Percentiles rank a stretch among this genome's conserved stretches.
phyloP scores from a whole-genome alignment of 768 basidiomycete species.

The Daedalea quercina region DNA sequence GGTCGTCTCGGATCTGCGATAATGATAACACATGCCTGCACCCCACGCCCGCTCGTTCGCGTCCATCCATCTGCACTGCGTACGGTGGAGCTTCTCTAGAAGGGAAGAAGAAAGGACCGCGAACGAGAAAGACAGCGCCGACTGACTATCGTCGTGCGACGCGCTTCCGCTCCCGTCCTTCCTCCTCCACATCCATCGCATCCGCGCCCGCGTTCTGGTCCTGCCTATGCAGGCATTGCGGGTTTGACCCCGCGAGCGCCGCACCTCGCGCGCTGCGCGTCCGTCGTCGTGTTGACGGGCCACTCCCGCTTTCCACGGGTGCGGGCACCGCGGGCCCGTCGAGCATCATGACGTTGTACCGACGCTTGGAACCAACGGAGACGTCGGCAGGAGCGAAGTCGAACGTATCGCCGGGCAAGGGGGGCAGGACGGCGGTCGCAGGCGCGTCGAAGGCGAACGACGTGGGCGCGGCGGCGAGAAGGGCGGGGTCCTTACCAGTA shows the following conservation, averaged over 20 bases:
- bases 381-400: constrained; percentile 26
- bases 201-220: constrained; percentile 31
- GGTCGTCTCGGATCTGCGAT: too few relatives aligned
- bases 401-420: constrained; percentile 1
- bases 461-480: constrained; percentile 18
- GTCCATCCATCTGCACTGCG: not conserved
- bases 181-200: constrained; percentile 65
- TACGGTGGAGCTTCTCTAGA: not conserved
- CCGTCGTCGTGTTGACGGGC: constrained; percentile 39
- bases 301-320: constrained; percentile 31
- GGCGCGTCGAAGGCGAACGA: constrained; percentile 23
- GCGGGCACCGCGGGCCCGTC: constrained; percentile 38
- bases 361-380: constrained; percentile 59
- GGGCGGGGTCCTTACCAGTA: constrained; percentile 24
- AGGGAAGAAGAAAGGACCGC: not conserved
- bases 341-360: constrained; percentile 73
- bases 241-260: constrained; percentile 28
- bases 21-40: too few relatives aligned
- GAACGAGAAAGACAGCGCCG: not conserved
- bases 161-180: constrained; percentile 69
- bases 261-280: constrained; percentile 44
- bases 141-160: constrained; percentile 48
- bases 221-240: constrained; percentile 26
- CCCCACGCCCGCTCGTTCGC: too few relatives aligned
- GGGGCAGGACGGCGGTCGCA: constrained; percentile 8